Conservation (phyloP, 192 early-diverging fungal species). For the Umbelopsis isabellina region DNA sequence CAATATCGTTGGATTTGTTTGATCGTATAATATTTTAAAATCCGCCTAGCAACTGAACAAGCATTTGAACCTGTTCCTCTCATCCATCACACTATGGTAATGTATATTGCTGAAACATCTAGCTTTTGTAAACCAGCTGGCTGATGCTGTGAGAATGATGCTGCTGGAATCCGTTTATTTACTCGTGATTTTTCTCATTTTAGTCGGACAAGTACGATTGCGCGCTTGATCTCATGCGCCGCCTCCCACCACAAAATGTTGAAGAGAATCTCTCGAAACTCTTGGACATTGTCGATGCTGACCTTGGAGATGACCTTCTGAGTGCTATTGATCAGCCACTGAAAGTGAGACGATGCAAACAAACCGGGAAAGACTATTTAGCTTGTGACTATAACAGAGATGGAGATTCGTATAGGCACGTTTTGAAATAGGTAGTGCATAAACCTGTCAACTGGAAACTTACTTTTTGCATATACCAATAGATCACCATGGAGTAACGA, state of each 20-base stretch:
- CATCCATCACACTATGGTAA: slow-evolving; percentile 16
- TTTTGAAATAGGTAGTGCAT: not conserved
- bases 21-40: not conserved
- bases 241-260: slow-evolving; percentile 90
- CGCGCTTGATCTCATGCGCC: slow-evolving; percentile 96
- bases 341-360: slow-evolving; percentile 68
- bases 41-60: not conserved
- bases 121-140: too few species aligned
- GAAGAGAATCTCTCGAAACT: slow-evolving; percentile 87
- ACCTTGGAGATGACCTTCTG: slow-evolving; percentile 89
- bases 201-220: slow-evolving; percentile 65
- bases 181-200: too few species aligned
- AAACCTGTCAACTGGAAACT: not conserved
- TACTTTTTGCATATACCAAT: slow-evolving; percentile 18
- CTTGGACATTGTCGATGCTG: slow-evolving; percentile 74
- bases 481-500: slow-evolving; percentile 98
- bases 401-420: slow-evolving; percentile 86
- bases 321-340: slow-evolving; percentile 94
- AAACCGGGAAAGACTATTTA: slow-evolving; percentile 82
- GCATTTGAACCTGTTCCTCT: not conserved
- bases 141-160: too few species aligned
- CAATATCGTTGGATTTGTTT: too few species aligned
- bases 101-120: not conserved
- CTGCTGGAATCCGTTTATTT: too few species aligned
- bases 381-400: slow-evolving; percentile 97